phyloP scores from a whole-genome alignment of 148 eudicot species.

The Oxyria digyna region DNA sequence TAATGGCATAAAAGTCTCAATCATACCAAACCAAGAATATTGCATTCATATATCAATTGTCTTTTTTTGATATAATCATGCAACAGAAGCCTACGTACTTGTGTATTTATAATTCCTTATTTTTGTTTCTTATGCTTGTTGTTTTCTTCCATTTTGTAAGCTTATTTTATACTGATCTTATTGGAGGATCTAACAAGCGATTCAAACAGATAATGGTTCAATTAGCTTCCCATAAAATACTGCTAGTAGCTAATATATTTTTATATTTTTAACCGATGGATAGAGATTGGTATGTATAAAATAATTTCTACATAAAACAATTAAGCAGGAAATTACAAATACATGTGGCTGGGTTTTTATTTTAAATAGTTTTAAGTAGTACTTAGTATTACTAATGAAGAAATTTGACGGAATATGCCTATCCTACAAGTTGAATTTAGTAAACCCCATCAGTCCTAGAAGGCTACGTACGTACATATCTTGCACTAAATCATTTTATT shows the following conservation, averaged over 20 bases:
- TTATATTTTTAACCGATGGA: not conserved
- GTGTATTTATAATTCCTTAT: constrained; percentile 1
- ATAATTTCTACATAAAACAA: not conserved
- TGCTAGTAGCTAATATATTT: not conserved
- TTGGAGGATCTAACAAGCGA: not conserved
- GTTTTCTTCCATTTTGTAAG: not conserved
- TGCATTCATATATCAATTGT: not conserved
- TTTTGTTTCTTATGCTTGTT: constrained; percentile 6
- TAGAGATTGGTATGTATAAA: not conserved
- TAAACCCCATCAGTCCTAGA: not conserved
- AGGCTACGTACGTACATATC: not conserved
- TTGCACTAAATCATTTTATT: not conserved
- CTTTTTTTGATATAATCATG: not conserved
- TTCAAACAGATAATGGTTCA: not conserved
- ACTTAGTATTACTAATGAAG: not conserved
- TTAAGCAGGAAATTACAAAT: not conserved
- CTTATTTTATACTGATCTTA: not conserved
- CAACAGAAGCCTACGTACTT: not conserved
- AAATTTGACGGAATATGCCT: not conserved
- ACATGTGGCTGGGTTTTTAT: not conserved
- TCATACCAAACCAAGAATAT: constrained; percentile 6
- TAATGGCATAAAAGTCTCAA: not conserved
- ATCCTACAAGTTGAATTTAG: not conserved
- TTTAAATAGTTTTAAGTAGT: not conserved
- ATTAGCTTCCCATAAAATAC: not conserved